A percentile compares a stretch with the other conserved stretches of the same genome.
phyloP scores from a whole-genome alignment of 169 alveolate species.

The Cryptosporidium viatorum region DNA sequence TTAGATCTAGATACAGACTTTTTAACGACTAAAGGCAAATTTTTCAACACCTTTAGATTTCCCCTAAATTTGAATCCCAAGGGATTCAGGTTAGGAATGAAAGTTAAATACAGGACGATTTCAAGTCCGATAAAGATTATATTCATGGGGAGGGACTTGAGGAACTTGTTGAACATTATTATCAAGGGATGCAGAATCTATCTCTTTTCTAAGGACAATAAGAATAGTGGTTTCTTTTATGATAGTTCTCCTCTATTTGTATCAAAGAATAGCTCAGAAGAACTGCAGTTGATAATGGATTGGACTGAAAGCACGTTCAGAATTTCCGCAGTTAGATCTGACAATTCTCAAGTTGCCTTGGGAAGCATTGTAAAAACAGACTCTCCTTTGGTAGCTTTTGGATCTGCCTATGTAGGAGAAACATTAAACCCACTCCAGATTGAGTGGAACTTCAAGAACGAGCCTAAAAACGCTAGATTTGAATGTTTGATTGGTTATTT shows the following conservation, averaged over 20 bases:
- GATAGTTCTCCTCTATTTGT: slow-evolving; percentile 58
- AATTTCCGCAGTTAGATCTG: background rate
- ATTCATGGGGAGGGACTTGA: slow-evolving; percentile 28
- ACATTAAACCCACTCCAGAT: slow-evolving; percentile 4
- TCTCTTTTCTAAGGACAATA: slow-evolving; percentile 8
- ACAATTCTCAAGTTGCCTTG: background rate
- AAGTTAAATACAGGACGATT: background rate
- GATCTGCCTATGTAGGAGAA: slow-evolving; percentile 49
- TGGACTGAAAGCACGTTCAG: slow-evolving; percentile 39
- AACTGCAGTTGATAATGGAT: slow-evolving; percentile 14
- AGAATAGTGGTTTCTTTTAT: background rate
- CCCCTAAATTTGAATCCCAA: slow-evolving; percentile 21
- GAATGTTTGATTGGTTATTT: slow-evolving; percentile 32
- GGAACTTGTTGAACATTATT: slow-evolving; percentile 19
- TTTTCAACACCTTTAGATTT: slow-evolving; percentile 7
- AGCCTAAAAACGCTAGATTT: background rate
- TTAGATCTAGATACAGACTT: background rate
- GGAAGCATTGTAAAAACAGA: slow-evolving; percentile 34
- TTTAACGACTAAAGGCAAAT: background rate
- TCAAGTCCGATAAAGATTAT: slow-evolving; percentile 11
- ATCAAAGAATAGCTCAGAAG: slow-evolving; percentile 8
- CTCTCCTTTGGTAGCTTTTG: slow-evolving; percentile 37
- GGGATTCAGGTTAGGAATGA: slow-evolving; percentile 44
- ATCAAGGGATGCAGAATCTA: slow-evolving; percentile 18
- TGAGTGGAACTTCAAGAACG: slow-evolving; percentile 24